These are phyloP conservation scores for Penicillium sp. DNA, from an alignment of 2,329 filamentous ascomycete species.

Conservation along the genomic window DNA sequence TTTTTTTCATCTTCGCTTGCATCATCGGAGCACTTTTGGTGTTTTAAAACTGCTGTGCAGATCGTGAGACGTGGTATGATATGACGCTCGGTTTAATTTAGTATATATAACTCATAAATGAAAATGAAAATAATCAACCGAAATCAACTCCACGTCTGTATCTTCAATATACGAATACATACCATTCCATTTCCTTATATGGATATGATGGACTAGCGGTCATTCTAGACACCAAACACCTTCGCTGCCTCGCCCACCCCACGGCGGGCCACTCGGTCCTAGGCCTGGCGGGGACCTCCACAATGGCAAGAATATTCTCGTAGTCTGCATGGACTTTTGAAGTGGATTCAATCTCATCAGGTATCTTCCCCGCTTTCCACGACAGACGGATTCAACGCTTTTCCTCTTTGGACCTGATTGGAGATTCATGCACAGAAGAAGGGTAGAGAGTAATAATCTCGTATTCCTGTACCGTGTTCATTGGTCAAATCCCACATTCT, in stretches of 20 bases:
- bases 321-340: slow-evolving; percentile 30
- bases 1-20: background rate
- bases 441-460: too few relatives aligned
- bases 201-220: background rate
- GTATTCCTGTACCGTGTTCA: too few relatives aligned
- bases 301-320: slow-evolving; percentile 30
- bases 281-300: slow-evolving; percentile 28
- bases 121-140: background rate
- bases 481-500: too few relatives aligned
- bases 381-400: slow-evolving; percentile 20
- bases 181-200: background rate
- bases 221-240: background rate
- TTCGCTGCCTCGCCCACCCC: slow-evolving; percentile 4
- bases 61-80: slow-evolving; percentile 19
- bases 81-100: slow-evolving; percentile 7
- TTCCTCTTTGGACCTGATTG: too few relatives aligned
- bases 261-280: slow-evolving; percentile 15
- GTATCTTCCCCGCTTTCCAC: slow-evolving; percentile 13
- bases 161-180: background rate
- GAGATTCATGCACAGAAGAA: too few relatives aligned
- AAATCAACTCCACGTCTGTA: background rate
- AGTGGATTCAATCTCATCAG: slow-evolving; percentile 9
- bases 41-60: slow-evolving; percentile 19
- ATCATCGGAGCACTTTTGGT: slow-evolving; percentile 11
- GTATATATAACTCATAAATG: slow-evolving; percentile 3